Conservation (phyloP, 345 rosid species). For the Clausena lansium region DNA sequence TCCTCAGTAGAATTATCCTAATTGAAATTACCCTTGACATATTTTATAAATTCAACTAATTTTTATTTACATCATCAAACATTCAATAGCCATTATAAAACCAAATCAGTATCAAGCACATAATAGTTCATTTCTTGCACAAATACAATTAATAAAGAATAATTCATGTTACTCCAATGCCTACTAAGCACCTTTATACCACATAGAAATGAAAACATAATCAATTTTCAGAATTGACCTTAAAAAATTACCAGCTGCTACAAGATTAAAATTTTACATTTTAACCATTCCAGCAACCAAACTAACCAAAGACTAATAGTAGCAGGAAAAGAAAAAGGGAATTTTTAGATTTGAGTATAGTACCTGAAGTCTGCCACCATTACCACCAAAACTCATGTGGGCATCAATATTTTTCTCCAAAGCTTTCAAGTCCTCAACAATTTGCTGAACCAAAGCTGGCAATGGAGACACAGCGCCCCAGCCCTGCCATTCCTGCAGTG, state of each 20-base stretch:
- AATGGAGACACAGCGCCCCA: conserved; percentile 75
- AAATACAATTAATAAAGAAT: not conserved
- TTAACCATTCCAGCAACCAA: conserved; percentile 4
- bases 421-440: conserved; percentile 68
- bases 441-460: conserved; percentile 61
- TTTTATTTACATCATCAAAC: not conserved
- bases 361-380: conserved; percentile 84
- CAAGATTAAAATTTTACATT: not conserved
- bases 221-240: not conserved
- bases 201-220: not conserved
- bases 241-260: not conserved
- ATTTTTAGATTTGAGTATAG: not conserved
- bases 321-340: not conserved
- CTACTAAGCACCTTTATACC: not conserved
- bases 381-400: conserved; percentile 73
- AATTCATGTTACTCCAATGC: not conserved
- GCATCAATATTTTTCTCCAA: conserved; percentile 56
- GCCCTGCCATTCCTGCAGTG: conserved; percentile 72
- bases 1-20: not conserved
- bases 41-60: not conserved
- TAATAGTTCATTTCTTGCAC: not conserved
- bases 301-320: not conserved
- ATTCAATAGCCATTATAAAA: not conserved
- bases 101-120: not conserved
- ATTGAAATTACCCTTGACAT: not conserved